phyloP scores from a whole-genome alignment of 306 rosid species.

The Dryas alaskensis region DNA sequence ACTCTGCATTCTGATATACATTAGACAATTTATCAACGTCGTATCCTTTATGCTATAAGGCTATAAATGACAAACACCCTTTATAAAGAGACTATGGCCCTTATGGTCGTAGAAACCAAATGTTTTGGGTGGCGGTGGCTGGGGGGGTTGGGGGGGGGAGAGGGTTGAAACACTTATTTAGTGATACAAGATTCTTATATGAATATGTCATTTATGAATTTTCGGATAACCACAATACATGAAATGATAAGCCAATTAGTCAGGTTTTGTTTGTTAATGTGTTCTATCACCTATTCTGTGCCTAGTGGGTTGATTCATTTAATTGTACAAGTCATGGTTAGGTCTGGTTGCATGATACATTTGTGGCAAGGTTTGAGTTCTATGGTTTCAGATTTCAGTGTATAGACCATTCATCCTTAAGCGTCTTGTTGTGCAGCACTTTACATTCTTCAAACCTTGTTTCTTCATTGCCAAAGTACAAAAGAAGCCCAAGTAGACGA shows the following conservation, averaged over 20 bases:
- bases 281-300: not conserved
- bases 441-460: slow-evolving; percentile 40
- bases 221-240: not conserved
- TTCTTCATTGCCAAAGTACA: slow-evolving; percentile 54
- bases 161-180: not conserved
- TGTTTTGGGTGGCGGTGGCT: not conserved
- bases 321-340: not conserved
- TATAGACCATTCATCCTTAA: not conserved
- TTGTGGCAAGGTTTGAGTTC: not conserved
- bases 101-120: not conserved
- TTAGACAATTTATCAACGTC: too few species aligned
- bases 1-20: not conserved
- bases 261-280: not conserved
- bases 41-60: too few species aligned
- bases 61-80: too few species aligned
- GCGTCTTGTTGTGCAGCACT: slow-evolving; percentile 41
- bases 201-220: not conserved
- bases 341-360: slow-evolving; percentile 3
- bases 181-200: not conserved
- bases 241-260: not conserved
- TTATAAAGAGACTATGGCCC: not conserved
- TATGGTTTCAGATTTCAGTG: not conserved
- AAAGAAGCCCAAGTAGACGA: slow-evolving; percentile 75
- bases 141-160: not conserved
- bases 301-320: not conserved